These are phyloP conservation scores for Phytopythium sindhum DNA, from an alignment of 352 stramenopile species.

Conservation along the genomic window DNA sequence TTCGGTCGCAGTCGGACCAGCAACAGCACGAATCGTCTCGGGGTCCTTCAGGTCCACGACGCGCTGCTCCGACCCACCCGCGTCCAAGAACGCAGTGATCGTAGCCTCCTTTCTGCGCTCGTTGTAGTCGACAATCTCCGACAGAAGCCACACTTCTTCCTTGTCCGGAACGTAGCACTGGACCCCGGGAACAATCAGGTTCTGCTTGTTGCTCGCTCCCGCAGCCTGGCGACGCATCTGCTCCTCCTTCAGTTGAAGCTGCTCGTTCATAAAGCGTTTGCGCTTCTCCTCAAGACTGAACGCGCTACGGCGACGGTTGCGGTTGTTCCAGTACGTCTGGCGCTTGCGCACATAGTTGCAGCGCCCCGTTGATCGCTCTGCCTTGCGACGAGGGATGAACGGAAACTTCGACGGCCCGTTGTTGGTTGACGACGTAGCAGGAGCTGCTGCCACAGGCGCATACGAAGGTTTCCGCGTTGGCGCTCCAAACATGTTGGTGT, in stretches of 20 bases:
- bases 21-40: conserved; percentile 79
- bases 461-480: conserved; percentile 13
- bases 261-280: conserved; percentile 79
- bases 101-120: conserved; percentile 77
- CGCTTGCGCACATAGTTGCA: conserved; percentile 73
- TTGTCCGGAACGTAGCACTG: conserved; percentile 89
- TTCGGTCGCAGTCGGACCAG: conserved; percentile 65
- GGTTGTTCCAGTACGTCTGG: conserved; percentile 64
- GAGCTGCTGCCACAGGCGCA: conserved; percentile 4
- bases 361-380: conserved; percentile 58
- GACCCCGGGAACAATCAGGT: conserved; percentile 84
- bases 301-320: conserved; percentile 32
- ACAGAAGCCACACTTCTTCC: conserved; percentile 81
- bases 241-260: conserved; percentile 79
- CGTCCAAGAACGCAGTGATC: conserved; percentile 69
- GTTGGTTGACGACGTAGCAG: conserved; percentile 2
- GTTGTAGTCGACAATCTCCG: conserved; percentile 84
- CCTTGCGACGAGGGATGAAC: conserved; percentile 45
- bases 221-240: conserved; percentile 57
- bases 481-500: conserved; percentile 6
- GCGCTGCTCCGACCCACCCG: conserved; percentile 56
- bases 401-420: conserved; percentile 27
- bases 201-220: conserved; percentile 70
- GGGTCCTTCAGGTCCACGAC: conserved; percentile 82
- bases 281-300: conserved; percentile 86